A percentile compares a stretch with the other conserved stretches of the same genome.
Evolutionary conservation across 805 yeast genomes (phyloP).

Genomic region (Candida awuae): DNA sequence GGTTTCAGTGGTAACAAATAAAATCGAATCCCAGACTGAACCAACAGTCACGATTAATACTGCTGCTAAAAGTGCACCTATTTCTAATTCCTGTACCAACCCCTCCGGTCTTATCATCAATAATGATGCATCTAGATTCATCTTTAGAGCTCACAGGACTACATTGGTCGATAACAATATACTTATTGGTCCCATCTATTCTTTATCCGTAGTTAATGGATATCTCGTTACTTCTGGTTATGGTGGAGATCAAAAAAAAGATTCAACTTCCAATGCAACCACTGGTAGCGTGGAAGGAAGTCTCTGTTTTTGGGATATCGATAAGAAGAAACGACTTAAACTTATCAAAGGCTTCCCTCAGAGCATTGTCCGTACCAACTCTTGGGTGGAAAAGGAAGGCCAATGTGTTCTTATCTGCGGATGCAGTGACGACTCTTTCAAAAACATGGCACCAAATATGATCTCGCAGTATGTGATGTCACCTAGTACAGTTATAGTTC

Average conservation of each 20-base stretch:
- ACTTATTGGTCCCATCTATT: conserved; percentile 21
- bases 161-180: conserved; percentile 17
- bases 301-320: conserved; percentile 28
- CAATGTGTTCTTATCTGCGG: conserved; percentile 1
- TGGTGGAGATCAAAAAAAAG: background rate
- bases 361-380: conserved; percentile 13
- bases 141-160: conserved; percentile 72
- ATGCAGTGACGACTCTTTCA: conserved; percentile 35
- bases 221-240: conserved; percentile 24
- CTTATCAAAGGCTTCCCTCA: conserved; percentile 18
- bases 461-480: background rate
- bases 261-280: no score
- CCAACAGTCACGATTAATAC: conserved; percentile 9
- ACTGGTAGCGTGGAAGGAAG: conserved; percentile 19
- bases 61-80: conserved; percentile 8
- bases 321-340: conserved; percentile 23
- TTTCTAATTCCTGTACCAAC: conserved; percentile 4
- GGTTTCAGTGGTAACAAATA: conserved; percentile 63
- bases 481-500: background rate
- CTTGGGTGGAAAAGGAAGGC: conserved; percentile 8
- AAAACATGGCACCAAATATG: conserved; percentile 19
- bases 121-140: conserved; percentile 38
- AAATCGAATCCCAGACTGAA: conserved; percentile 21
- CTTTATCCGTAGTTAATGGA: conserved; percentile 7
- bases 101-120: conserved; percentile 3